Percentiles rank a stretch among this genome's conserved stretches.
Conservation (phyloP, 2,329 filamentous ascomycete species). For the Fusarium solani-melongenae region DNA sequence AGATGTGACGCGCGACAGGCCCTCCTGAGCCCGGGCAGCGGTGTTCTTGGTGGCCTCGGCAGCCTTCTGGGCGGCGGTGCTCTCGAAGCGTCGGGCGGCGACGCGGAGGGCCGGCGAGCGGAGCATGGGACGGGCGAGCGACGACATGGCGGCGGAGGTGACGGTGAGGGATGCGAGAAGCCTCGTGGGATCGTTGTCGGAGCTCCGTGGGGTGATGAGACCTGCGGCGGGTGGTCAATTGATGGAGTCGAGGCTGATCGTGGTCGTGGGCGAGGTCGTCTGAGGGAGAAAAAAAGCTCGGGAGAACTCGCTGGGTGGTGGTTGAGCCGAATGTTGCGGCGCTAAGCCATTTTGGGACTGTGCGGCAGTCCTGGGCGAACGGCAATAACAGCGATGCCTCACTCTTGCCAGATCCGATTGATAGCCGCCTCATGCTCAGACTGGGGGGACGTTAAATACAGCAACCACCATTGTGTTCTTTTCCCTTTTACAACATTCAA, state of each 20-base stretch:
- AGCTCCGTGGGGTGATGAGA: conserved; percentile 42
- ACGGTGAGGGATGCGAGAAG: conserved; percentile 31
- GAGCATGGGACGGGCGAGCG: conserved; percentile 57
- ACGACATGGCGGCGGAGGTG: conserved; percentile 48
- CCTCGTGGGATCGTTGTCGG: conserved; percentile 41
- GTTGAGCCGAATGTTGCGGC: conserved; percentile 37
- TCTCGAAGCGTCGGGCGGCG: conserved; percentile 70
- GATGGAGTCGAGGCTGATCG: conserved; percentile 46
- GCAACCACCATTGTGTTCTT: not conserved
- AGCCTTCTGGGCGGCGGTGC: conserved; percentile 62
- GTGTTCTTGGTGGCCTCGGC: conserved; percentile 55
- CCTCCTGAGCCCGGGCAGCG: conserved; percentile 78
- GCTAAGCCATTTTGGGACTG: conserved; percentile 47
- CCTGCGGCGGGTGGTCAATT: conserved; percentile 50
- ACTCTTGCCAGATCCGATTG: not conserved
- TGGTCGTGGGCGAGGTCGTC: conserved; percentile 44
- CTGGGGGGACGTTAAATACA: not conserved
- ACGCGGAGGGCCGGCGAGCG: conserved; percentile 59
- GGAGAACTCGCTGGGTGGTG: conserved; percentile 55
- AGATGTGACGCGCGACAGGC: conserved; percentile 82
- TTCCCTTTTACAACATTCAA: not conserved
- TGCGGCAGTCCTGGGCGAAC: conserved; percentile 26
- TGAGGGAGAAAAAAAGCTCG: conserved; percentile 61
- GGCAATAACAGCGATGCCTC: conserved; percentile 25
- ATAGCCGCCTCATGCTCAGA: not conserved